Evolutionary conservation across 2,329 filamentous ascomycete genomes (phyloP).

Genomic region (Ceratocystis albifundus): DNA sequence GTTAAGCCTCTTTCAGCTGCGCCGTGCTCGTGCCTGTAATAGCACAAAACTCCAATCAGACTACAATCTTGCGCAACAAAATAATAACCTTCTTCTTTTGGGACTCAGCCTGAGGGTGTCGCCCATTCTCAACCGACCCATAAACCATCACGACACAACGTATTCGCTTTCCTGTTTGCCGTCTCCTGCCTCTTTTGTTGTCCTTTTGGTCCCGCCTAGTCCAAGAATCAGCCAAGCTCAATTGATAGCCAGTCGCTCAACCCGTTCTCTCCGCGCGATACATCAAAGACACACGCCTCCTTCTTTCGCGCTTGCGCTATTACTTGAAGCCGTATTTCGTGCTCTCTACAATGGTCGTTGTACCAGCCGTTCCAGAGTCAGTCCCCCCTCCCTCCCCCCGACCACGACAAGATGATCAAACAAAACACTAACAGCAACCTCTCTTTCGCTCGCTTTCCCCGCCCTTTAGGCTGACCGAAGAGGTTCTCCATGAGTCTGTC

Average conservation of each 20-base stretch:
- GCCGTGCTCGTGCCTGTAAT: no score
- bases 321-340: conserved; percentile 13
- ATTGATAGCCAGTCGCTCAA: no score
- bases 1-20: no score
- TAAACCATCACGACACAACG: no score
- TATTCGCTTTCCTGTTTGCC: no score
- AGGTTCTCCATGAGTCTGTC: conserved; percentile 80
- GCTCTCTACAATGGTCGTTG: conserved; percentile 51
- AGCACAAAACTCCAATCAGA: no score
- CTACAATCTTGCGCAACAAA: no score
- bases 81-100: no score
- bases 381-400: conserved; percentile 23
- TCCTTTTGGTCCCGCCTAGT: conserved; percentile 1
- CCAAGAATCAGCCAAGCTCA: neutral
- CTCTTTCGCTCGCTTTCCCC: neutral
- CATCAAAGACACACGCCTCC: neutral
- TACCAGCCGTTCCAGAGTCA: conserved; percentile 65
- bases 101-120: no score
- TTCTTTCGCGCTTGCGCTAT: neutral
- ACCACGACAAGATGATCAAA: neutral
- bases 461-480: conserved; percentile 69
- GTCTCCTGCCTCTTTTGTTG: neutral
- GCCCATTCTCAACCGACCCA: no score
- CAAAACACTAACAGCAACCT: conserved; percentile 23
- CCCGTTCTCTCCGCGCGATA: neutral